phyloP scores from a whole-genome alignment of 164 flowering plant species.

The Malania oleifera region DNA sequence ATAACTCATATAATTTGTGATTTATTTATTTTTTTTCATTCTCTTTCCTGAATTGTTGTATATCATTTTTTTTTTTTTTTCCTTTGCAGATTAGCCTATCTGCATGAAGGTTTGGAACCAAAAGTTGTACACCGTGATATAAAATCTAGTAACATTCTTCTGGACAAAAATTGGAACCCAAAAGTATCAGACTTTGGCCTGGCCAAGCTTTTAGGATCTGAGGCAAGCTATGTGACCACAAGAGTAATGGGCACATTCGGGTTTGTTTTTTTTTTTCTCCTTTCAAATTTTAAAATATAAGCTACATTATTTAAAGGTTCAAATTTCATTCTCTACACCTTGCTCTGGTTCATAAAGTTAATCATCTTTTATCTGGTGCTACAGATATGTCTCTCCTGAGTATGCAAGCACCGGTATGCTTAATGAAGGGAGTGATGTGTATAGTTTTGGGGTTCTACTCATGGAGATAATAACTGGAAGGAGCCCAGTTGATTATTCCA shows the following conservation, averaged over 20 bases:
- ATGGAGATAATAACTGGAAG: conserved; percentile 92
- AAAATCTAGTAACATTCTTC: conserved; percentile 85
- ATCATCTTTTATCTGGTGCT: conserved; percentile 11
- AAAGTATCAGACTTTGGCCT: conserved; percentile 92
- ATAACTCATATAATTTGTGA: no score
- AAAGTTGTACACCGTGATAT: conserved; percentile 95
- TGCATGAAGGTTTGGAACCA: conserved; percentile 93
- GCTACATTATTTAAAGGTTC: neutral
- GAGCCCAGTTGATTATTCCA: conserved; percentile 75
- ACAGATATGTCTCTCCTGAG: conserved; percentile 89
- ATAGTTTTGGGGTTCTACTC: conserved; percentile 84
- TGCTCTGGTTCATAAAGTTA: neutral
- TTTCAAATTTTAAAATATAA: neutral
- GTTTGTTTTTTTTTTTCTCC: conserved; percentile 34
- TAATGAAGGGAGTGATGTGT: conserved; percentile 79
- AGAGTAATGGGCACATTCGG: conserved; percentile 95
- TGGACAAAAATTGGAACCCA: conserved; percentile 74
- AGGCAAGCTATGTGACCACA: conserved; percentile 79
- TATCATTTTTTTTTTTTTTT: neutral
- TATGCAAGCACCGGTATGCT: conserved; percentile 98
- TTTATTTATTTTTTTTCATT: no score
- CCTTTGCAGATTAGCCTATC: conserved; percentile 64
- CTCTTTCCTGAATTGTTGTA: neutral
- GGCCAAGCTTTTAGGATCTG: conserved; percentile 80
- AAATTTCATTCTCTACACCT: neutral